Conservation (phyloP, 208 protist genomes). For the Acanthamoeba culbertsoni region DNA sequence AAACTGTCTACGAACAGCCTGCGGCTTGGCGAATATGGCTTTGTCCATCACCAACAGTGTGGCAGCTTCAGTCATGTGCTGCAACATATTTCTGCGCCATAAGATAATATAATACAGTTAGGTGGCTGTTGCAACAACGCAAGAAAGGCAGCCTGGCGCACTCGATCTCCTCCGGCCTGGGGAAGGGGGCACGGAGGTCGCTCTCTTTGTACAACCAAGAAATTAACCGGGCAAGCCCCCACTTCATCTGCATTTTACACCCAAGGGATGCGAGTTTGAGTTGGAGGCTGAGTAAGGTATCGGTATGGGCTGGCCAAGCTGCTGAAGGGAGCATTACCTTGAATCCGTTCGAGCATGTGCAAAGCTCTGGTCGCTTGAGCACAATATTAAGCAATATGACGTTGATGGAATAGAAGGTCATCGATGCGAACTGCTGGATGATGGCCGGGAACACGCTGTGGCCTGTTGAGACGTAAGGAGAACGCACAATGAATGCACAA, state of each 20-base stretch:
- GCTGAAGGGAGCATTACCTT: not conserved
- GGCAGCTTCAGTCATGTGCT: constrained; percentile 27
- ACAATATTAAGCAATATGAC: constrained; percentile 24
- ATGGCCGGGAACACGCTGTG: constrained; percentile 20
- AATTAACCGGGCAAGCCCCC: not conserved
- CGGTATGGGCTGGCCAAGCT: not conserved
- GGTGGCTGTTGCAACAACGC: too few species aligned
- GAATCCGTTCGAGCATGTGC: constrained; percentile 55
- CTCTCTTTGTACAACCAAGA: not conserved
- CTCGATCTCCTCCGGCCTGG: not conserved
- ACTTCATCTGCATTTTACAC: constrained; percentile 26
- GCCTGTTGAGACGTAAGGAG: not conserved
- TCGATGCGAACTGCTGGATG: not conserved
- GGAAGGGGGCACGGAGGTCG: not conserved
- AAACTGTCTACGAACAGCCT: not conserved
- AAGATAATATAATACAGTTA: not conserved
- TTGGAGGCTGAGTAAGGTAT: not conserved
- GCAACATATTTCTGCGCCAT: not conserved
- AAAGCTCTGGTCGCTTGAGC: constrained; percentile 30
- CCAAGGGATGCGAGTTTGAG: not conserved
- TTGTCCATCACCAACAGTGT: constrained; percentile 50
- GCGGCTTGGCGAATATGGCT: constrained; percentile 2
- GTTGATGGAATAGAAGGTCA: constrained; percentile 26
- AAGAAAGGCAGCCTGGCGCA: not conserved
- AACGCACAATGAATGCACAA: not conserved